A percentile compares a stretch with the other conserved stretches of the same genome.
Evolutionary conservation across 2,329 filamentous ascomycete genomes (phyloP).

Genomic region (Lithohypha guttulata): DNA sequence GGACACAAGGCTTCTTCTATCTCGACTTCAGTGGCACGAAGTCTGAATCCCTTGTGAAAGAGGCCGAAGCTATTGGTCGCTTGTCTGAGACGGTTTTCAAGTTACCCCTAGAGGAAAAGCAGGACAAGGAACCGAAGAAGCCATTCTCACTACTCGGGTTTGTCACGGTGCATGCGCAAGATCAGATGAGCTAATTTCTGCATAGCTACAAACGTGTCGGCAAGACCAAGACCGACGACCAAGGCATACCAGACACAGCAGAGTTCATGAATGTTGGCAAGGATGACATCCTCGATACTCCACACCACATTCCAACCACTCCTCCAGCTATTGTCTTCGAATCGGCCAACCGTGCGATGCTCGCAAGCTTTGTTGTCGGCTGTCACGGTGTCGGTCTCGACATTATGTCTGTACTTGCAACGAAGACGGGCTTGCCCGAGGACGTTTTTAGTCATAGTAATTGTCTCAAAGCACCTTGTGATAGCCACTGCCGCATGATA

Average conservation of each 20-base stretch:
- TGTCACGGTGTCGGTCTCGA: constrained; percentile 18
- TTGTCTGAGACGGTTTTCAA: constrained; percentile 37
- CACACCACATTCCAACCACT: constrained; percentile 7
- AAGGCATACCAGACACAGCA: constrained; percentile 16
- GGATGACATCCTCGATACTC: constrained; percentile 9
- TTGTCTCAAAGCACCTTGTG: constrained; percentile 27
- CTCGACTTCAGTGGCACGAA: constrained; percentile 33
- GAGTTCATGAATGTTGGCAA: constrained; percentile 17
- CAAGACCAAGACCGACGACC: constrained; percentile 13
- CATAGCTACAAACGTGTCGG: constrained; percentile 6
- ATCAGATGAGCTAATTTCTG: neutral
- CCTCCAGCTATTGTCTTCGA: constrained; percentile 5
- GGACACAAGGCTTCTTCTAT: constrained; percentile 47
- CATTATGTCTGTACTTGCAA: constrained; percentile 17
- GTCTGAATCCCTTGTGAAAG: neutral
- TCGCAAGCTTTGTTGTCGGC: constrained; percentile 12
- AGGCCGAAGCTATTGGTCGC: constrained; percentile 19
- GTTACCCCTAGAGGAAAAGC: constrained; percentile 26
- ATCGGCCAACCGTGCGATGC: constrained; percentile 4
- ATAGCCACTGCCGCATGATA: constrained; percentile 42
- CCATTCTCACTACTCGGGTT: constrained; percentile 5
- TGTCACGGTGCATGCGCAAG: neutral
- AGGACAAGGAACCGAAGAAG: constrained; percentile 12
- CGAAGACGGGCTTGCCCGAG: constrained; percentile 15
- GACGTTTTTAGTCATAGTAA: constrained; percentile 15